Base-by-base conservation (phyloP, 441 rosid species). In the Adansonia rubrostipa region DNA sequence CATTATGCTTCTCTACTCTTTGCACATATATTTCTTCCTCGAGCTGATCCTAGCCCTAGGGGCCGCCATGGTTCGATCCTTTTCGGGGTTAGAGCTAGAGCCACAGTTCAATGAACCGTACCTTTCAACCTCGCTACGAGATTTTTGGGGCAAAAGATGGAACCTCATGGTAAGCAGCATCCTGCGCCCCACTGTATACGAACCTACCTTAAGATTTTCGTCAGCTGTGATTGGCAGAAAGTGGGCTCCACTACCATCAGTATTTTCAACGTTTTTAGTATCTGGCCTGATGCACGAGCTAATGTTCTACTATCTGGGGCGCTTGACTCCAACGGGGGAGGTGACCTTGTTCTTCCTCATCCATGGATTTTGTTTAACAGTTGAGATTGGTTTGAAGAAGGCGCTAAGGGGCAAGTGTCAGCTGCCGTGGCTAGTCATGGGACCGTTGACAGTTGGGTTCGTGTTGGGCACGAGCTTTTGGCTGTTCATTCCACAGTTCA, bases 81-180 rank as follows among this genome's bases (percentile, higher is more conserved):
- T 64, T 14, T 69, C 79, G 0, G 77, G 84, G 22, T 64, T 87
- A 9, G 90, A 84, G 81, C 88, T 88, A 3, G 91, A 88, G 83
- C 91, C 86, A 22, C 91, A 82, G 54, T 89, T 90, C 88, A 54
- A 86, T 20, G 77, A 87, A 62, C 93, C 94, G 0, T 88, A 80
- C 73, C 84, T 89, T 4, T 80, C 91, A 0, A 80, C 92, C 1
- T 90, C 96, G 0, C 84, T 92, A 0, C 94, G 89, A 28, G 91
- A 90, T 45, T 89, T 92, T 17, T 92, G 92, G 94, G 92, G 92
- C 0, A 80, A 77, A 20, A 82, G 92, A 65, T 89, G 94, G 92
- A 92, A 90, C 81, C 78, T 89, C 64, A 80, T 80, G 86, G 91
- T 89, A 53, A 74, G 84, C 1, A 53, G 79, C 1, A 87, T 90